Evolutionary conservation across 345 rosid genomes (phyloP), one percentile per base, ranked within the genome.

Genomic region (Rhodamnia rubescens): DNA sequence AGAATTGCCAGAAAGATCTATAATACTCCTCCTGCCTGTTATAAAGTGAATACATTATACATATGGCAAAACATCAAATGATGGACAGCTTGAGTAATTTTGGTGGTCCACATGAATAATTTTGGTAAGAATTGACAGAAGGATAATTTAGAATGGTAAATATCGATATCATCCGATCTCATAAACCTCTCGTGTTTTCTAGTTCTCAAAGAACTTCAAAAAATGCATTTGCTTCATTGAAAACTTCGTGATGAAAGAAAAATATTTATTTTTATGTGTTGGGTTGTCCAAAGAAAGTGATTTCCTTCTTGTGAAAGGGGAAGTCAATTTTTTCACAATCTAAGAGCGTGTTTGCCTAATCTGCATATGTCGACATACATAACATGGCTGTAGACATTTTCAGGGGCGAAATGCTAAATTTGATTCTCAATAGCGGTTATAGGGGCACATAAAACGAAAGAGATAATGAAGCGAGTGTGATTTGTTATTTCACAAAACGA

Each of bases 341-440:
- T 11, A 50, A 49, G 13, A 50, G 14, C 10, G 52, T 1, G 13
- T 50, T 50, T 50, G 6, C 11, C 11, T 7, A 15, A 7, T 64
- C 1, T 15, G 42, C 21, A 64, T 29, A 64, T 16, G 7, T 29
- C 11, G 2, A 15, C 0, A 4, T 16, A 29, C 11, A 7, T 29
- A 29, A 61, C 14, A 29, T 29, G 42, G 7, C 18, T 1, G 0
- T 7, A 64, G 29, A 15, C 22, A 29, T 29, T 27, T 61, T 64
- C 0, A 2, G 29, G 11, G 11, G 1, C 21, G 1, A 16, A 0
- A 0, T 61, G 6, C 0, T 0, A 2, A 29, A 1, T 64, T 64
- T 64, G 20, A 32, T 64, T 16, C 21, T 64, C 2, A 2, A 2
- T 0, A 8, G 4, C 7, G 12, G 20, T 14, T 14, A 29, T 29